A percentile compares a stretch with the other conserved stretches of the same genome.
phyloP scores from a whole-genome alignment of 352 stramenopile species.

The Thalassiosira oceanica region DNA sequence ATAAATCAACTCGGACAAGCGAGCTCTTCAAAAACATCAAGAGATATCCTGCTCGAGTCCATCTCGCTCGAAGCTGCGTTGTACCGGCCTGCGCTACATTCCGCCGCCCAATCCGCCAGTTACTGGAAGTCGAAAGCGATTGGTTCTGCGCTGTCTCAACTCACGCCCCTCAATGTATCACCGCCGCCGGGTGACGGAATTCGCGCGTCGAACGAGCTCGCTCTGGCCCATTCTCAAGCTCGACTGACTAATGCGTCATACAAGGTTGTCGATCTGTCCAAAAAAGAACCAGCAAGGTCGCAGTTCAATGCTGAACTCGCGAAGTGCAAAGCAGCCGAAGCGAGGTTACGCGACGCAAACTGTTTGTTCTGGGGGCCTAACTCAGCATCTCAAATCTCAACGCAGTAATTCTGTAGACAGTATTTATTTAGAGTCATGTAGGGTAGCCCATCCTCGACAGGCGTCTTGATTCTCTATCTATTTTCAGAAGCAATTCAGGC shows the following conservation, averaged over 20 bases:
- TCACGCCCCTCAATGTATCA: conserved; percentile 38
- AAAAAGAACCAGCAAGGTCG: conserved; percentile 19
- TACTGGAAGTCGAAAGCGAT: conserved; percentile 65
- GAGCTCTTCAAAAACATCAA: conserved; percentile 19
- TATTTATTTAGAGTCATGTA: too few species aligned
- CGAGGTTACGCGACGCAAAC: too few species aligned
- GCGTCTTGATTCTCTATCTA: conserved; percentile 61
- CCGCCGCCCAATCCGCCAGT: conserved; percentile 53
- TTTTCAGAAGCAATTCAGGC: conserved; percentile 62
- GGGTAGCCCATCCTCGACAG: conserved; percentile 36
- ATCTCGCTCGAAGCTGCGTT: conserved; percentile 68
- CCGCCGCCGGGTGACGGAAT: conserved; percentile 6
- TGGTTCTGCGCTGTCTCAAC: conserved; percentile 34
- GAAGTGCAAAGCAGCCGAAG: conserved; percentile 8
- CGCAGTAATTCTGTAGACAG: too few species aligned
- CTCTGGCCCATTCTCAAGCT: conserved; percentile 31
- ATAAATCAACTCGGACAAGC: conserved; percentile 33
- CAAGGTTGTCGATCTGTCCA: conserved; percentile 36
- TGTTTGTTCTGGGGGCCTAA: too few species aligned
- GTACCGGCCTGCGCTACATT: conserved; percentile 66
- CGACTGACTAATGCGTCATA: conserved; percentile 38
- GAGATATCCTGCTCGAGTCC: conserved; percentile 39
- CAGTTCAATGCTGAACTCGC: too few species aligned
- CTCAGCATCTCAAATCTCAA: too few species aligned
- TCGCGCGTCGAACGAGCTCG: conserved; percentile 15